Evolutionary conservation across 2,329 filamentous ascomycete genomes (phyloP).

Genomic region (Neonectria hederae): DNA sequence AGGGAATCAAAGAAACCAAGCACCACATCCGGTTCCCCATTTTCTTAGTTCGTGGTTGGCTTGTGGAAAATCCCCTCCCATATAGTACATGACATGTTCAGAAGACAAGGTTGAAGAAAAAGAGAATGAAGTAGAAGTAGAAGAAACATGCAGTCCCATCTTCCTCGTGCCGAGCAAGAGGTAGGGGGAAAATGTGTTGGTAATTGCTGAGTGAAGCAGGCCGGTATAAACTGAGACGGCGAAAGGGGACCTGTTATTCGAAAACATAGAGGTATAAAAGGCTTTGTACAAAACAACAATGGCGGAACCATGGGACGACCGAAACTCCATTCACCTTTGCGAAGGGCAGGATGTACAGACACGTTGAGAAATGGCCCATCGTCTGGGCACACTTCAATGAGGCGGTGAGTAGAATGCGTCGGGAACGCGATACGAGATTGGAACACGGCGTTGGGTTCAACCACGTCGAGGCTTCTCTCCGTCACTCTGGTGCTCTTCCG

Average conservation of each 20-base stretch:
- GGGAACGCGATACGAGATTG: conserved; percentile 44
- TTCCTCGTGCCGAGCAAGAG: conserved; percentile 24
- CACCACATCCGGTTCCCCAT: conserved; percentile 19
- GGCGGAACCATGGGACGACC: conserved; percentile 30
- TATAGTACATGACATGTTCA: conserved; percentile 36
- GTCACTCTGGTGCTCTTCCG: conserved; percentile 51
- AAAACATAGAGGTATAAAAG: conserved; percentile 33
- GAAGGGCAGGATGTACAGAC: conserved; percentile 40
- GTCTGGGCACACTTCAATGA: conserved; percentile 35
- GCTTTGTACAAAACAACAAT: conserved; percentile 28
- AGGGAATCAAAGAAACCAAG: conserved; percentile 26
- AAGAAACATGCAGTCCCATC: conserved; percentile 24
- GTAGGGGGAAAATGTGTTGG: conserved; percentile 10
- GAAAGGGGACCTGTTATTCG: conserved; percentile 14
- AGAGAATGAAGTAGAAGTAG: conserved; percentile 29
- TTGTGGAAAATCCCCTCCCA: conserved; percentile 22
- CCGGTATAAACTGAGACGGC: conserved; percentile 27
- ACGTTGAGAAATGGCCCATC: conserved; percentile 23
- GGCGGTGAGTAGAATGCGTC: conserved; percentile 47
- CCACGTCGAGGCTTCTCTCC: conserved; percentile 41
- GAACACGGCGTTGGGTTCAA: conserved; percentile 36
- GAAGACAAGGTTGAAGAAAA: conserved; percentile 32
- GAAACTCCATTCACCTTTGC: conserved; percentile 43
- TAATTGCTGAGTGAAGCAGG: conserved; percentile 14
- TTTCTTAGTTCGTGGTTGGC: conserved; percentile 15